Base-by-base conservation (phyloP, 1,284 basidiomycete species). In the Gymnopus androsaceus region DNA sequence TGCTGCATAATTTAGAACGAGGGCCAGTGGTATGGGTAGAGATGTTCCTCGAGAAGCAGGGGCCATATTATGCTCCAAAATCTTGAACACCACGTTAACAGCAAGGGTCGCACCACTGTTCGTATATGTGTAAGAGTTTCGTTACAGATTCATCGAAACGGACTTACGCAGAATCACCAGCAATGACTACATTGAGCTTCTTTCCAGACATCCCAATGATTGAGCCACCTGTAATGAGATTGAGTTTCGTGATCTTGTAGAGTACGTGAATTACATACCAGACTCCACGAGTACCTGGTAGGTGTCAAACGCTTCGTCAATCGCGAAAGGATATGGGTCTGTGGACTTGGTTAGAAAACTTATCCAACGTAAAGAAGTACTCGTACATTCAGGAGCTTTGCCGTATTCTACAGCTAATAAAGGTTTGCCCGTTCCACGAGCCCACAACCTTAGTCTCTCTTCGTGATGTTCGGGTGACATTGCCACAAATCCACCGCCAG, bases 391-490 rank as follows among this genome's bases (percentile, higher is more conserved):
- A 5, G 95, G 95, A 25, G 95, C 93, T 74, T 98, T 99, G 53
- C 94, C 92, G 69, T 98, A 98, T 64, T 98, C 93, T 49, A 98
- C 83, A 6, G 92, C 83, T 38, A 98, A 74, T 2, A 98, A 84
- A 9, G 93, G 92, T 65, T n/a, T n/a, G n/a, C n/a, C n/a, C n/a
- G n/a, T n/a, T n/a, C 81, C 80, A 38, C 85, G 79, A 4, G 95
- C 90, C 92, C 96, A 96, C 61, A 82, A 80, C 49, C 92, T 79
- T 46, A 98, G 77, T n/a, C 96, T 81, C 67, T 98, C 96, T 72
- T 97, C 95, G 64, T 98, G 96, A 72, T 98, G 94, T 63, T 92
- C 88, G 1, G 95, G 95, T 12, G 82, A 85, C 95, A 98, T 98
- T 34, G 92, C 92, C 51, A 98, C 88, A 71, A 98, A 98, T 0